Percentiles rank a stretch among this genome's conserved stretches.
Evolutionary conservation across 257 asterid species (phyloP).

Genomic region (Solanum lignicaule): DNA sequence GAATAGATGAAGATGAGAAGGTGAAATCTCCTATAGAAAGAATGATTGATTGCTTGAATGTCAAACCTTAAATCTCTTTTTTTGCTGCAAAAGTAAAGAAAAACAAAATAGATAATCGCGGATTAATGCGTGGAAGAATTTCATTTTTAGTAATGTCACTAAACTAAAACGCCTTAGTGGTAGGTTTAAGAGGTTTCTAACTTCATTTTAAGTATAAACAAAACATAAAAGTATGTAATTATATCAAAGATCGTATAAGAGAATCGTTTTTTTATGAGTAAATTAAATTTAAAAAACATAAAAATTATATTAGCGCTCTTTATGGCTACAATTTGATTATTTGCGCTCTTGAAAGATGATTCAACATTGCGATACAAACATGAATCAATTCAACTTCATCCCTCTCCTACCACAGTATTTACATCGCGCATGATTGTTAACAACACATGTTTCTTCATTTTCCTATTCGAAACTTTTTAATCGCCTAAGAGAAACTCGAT

Average conservation of each 20-base stretch:
- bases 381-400: background rate
- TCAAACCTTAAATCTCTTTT: too few species aligned
- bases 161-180: background rate
- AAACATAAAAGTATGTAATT: background rate
- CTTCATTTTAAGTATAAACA: background rate
- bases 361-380: background rate
- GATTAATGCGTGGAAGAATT: background rate
- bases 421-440: background rate
- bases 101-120: too few species aligned
- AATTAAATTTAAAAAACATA: too few species aligned
- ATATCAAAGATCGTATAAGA: background rate
- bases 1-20: background rate
- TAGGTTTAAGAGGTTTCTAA: background rate
- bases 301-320: too few species aligned
- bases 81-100: too few species aligned
- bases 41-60: too few species aligned
- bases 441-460: background rate
- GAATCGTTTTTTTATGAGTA: background rate
- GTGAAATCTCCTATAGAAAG: accelerated
- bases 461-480: background rate
- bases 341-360: background rate
- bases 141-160: background rate
- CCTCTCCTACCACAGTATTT: background rate
- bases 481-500: background rate
- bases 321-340: too few species aligned